These are phyloP conservation scores for Salix koriyanagi DNA, from an alignment of 345 rosid genomes.

Conservation along the genomic window DNA sequence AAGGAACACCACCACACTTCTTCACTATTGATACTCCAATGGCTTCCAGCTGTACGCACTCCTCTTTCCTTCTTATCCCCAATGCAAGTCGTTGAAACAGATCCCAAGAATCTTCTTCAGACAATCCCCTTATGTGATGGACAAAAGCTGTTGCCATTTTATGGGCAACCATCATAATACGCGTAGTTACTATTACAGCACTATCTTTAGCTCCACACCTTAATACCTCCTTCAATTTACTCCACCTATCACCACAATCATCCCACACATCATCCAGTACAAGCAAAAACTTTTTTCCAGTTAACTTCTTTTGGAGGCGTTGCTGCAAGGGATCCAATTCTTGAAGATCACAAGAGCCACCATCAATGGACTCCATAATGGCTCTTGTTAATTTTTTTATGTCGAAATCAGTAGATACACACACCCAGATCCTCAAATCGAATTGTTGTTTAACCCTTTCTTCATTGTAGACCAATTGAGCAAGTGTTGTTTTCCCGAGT, in stretches of 20 bases:
- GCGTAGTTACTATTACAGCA: neutral
- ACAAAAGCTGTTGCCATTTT: neutral
- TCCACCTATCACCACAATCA: neutral
- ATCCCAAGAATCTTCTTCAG: constrained; percentile 10
- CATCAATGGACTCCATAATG: neutral
- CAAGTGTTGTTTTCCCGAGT: neutral
- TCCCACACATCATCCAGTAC: constrained; percentile 10
- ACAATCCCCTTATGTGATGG: neutral
- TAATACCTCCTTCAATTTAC: neutral
- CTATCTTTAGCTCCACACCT: constrained; percentile 3
- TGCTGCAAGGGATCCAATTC: constrained; percentile 5
- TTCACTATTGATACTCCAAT: constrained; percentile 8
- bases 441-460: neutral
- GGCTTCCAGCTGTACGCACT: neutral
- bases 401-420: constrained; percentile 6
- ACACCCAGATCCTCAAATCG: neutral
- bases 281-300: constrained; percentile 2
- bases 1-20: constrained; percentile 18
- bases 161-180: neutral
- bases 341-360: neutral
- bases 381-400: neutral
- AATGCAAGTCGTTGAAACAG: constrained; percentile 7
- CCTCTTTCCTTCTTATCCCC: neutral
- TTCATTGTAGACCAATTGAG: constrained; percentile 8
- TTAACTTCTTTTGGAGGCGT: neutral